Base-by-base conservation (phyloP, 306 rosid species). In the Herpetospermum pedunculosum region DNA sequence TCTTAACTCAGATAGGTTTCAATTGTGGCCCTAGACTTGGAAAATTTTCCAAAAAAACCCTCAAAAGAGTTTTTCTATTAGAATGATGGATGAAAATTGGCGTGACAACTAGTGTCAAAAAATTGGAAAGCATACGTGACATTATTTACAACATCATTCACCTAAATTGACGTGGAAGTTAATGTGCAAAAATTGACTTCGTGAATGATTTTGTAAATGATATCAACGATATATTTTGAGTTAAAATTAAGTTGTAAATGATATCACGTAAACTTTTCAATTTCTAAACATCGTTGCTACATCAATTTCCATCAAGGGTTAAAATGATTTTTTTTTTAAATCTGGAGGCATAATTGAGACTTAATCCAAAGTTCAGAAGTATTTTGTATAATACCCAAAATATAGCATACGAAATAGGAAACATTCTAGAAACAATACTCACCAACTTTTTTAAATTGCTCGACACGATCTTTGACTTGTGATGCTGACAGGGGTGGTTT, bases 401-500 rank as follows among this genome's bases (percentile, higher is more conserved):
- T 12, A 5, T 40, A 38, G 5, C 48, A 34, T 64, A 64, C 7
- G 3, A 30, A 82, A 12, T 35, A 26, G 71, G 25, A 67, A 37
- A 54, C 58, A 50, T 38, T 69, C 44, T 44, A 29, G 57, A 65
- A 77, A 77, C 55, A 62, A 32, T 75, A 21, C 94, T 91, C 80
- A 93, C 98, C 98, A 80, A 68, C 84, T 78, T 85, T 81, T 79
- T 87, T 88, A 63, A 93, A 93, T 84, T 89, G 97, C 87, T 88
- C 81, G 74, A 93, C 84, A 13, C 98, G 96, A 64, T 89, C 90
- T 81, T 84, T 93, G 75, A 91, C 81, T 76, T 87, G 79, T 70
- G 88, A 82, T 75, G 87, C 83, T 0, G 84, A 83, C 52, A 93
- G 83, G 62, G 96, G 97, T 79, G 98, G 96, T 79, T 93, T 93